phyloP scores from a whole-genome alignment of 2,329 filamentous ascomycete species.

The Aspergillus udagawae region DNA sequence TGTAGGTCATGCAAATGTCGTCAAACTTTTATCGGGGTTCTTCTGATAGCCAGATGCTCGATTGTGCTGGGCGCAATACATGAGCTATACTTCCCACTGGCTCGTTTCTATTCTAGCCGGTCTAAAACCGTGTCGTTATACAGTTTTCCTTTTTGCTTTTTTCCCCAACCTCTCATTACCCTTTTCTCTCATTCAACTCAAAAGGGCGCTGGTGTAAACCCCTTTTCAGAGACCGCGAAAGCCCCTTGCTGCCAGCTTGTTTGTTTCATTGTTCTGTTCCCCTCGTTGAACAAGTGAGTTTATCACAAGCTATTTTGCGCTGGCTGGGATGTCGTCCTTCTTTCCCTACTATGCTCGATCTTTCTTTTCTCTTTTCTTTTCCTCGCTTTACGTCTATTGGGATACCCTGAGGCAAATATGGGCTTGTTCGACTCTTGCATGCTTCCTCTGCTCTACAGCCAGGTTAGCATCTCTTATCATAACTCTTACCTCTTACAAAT shows the following conservation, averaged over 20 bases:
- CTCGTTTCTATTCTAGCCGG: conserved; percentile 10
- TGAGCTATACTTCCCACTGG: conserved; percentile 1
- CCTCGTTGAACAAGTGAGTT: not conserved
- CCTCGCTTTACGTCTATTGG: conserved; percentile 8
- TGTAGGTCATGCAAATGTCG: not conserved
- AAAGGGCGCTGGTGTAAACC: not conserved
- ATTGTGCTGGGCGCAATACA: conserved; percentile 21
- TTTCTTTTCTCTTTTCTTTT: not conserved
- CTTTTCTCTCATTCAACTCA: not conserved
- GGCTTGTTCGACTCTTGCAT: conserved; percentile 2
- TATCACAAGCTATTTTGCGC: not conserved
- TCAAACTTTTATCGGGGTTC: not conserved
- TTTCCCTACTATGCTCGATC: not conserved
- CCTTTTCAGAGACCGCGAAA: not conserved
- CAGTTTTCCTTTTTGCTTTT: conserved; percentile 1
- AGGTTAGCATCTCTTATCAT: not conserved
- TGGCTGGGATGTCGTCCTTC: not conserved
- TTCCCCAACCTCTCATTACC: not conserved
- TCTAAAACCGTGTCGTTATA: conserved; percentile 11
- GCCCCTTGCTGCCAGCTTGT: not conserved
- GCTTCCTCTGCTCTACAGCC: conserved; percentile 1
- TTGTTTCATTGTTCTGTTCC: not conserved
- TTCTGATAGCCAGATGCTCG: conserved; percentile 9
- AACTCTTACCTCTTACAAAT: not conserved
- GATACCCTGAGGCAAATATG: conserved; percentile 28